These are phyloP conservation scores for Calonectria pteridis DNA, from an alignment of 2,329 filamentous ascomycete genomes.

Conservation along the genomic window DNA sequence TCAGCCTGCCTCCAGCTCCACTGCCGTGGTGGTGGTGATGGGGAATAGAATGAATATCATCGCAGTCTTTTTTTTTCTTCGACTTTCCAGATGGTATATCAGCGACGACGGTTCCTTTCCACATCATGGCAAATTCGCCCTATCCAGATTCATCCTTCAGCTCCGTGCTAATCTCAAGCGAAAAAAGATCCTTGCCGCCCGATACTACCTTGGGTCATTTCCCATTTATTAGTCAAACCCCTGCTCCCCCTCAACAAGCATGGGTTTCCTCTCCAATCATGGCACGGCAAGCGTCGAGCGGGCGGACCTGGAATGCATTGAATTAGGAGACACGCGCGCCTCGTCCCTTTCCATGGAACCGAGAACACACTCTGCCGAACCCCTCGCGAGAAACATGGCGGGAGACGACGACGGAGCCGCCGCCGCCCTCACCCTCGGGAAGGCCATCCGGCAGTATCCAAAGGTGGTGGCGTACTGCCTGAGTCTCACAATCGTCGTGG, in stretches of 20 bases:
- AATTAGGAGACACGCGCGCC: slow-evolving; percentile 22
- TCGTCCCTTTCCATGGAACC: not conserved
- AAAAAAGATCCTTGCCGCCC: slow-evolving; percentile 6
- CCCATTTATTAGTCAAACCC: not conserved
- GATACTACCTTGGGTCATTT: slow-evolving; percentile 4
- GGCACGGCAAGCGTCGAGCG: not conserved
- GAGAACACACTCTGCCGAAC: slow-evolving; percentile 7
- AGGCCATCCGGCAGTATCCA: slow-evolving; percentile 45
- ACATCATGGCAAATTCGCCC: not conserved
- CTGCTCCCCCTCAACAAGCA: not conserved
- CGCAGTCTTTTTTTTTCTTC: no score
- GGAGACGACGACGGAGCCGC: not conserved
- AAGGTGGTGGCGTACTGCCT: slow-evolving; percentile 44
- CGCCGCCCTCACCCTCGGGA: slow-evolving; percentile 38
- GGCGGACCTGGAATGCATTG: slow-evolving; percentile 12
- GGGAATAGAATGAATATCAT: no score
- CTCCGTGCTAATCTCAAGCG: not conserved
- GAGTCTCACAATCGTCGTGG: slow-evolving; percentile 41
- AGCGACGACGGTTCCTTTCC: not conserved
- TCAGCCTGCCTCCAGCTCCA: not conserved
- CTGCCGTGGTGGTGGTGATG: not conserved
- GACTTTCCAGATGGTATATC: not conserved
- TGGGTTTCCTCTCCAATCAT: not conserved
- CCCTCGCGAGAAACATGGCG: not conserved
- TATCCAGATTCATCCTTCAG: not conserved